A percentile compares a stretch with the other conserved stretches of the same genome.
These are phyloP conservation scores for Gypsophila paniculata DNA, from an alignment of 179 eudicot species.

Conservation along the genomic window DNA sequence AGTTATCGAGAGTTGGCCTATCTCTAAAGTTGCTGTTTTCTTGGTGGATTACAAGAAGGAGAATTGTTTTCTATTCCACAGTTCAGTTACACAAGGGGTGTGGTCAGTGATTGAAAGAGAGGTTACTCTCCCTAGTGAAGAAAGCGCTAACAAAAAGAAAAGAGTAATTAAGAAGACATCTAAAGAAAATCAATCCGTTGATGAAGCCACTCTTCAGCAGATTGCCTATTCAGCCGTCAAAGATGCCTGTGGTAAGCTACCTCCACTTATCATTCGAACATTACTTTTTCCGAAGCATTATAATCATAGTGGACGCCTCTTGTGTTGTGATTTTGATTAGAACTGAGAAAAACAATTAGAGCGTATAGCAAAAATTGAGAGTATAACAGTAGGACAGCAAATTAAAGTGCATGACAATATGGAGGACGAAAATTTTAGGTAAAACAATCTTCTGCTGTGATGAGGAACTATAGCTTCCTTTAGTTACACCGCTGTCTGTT, in stretches of 20 bases:
- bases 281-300: background rate
- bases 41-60: conserved; percentile 55
- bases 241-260: conserved; percentile 54
- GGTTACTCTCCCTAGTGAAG: conserved; percentile 27
- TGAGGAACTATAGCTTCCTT: background rate
- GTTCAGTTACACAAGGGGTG: conserved; percentile 61
- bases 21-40: conserved; percentile 62
- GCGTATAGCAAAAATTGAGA: no score
- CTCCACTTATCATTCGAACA: no score
- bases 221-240: conserved; percentile 57
- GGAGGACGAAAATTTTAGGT: background rate
- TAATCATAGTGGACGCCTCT: background rate
- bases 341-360: background rate
- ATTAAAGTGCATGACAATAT: background rate
- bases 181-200: conserved; percentile 28
- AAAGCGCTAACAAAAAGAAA: conserved; percentile 33
- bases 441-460: background rate
- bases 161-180: conserved; percentile 33
- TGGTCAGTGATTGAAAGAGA: conserved; percentile 80
- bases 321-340: conserved; percentile 7
- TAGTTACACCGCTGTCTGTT: background rate
- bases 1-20: conserved; percentile 46
- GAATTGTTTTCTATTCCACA: conserved; percentile 51
- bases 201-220: conserved; percentile 38
- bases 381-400: background rate